Conservation (phyloP, 352 stramenopile species). For the Pythium brachiatum region DNA sequence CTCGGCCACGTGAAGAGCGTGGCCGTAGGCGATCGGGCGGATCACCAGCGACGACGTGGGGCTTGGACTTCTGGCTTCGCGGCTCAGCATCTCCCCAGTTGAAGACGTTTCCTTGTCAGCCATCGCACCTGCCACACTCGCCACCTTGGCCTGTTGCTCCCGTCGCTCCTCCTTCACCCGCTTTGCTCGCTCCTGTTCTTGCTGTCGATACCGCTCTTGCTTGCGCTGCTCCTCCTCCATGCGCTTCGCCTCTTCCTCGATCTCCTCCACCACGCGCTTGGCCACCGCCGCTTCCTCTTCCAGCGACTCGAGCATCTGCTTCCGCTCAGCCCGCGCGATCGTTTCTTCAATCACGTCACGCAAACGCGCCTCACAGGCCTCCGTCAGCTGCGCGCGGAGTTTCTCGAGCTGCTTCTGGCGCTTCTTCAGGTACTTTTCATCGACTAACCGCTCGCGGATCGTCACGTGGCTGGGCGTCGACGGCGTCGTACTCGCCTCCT, state of each 20-base stretch:
- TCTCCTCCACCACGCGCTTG: constrained; percentile 39
- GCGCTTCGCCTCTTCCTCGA: constrained; percentile 26
- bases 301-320: constrained; percentile 73
- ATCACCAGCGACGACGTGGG: constrained; percentile 52
- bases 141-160: constrained; percentile 1
- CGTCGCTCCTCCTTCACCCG: constrained; percentile 7
- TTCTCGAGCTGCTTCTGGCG: constrained; percentile 74
- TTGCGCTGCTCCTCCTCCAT: constrained; percentile 16
- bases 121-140: neutral
- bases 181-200: constrained; percentile 24
- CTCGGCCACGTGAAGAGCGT: constrained; percentile 61
- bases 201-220: constrained; percentile 31
- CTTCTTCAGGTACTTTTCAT: constrained; percentile 77
- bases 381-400: constrained; percentile 43
- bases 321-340: constrained; percentile 62
- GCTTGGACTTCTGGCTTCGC: neutral
- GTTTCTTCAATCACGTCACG: constrained; percentile 51
- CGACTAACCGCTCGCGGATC: constrained; percentile 53
- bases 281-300: constrained; percentile 50
- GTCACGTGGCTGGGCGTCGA: constrained; percentile 25
- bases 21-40: constrained; percentile 66
- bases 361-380: constrained; percentile 42
- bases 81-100: neutral
- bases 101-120: neutral
- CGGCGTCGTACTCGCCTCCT: neutral